These are phyloP conservation scores for Paraphoma chrysanthemicola DNA, from an alignment of 2,329 filamentous ascomycete species.

Conservation along the genomic window DNA sequence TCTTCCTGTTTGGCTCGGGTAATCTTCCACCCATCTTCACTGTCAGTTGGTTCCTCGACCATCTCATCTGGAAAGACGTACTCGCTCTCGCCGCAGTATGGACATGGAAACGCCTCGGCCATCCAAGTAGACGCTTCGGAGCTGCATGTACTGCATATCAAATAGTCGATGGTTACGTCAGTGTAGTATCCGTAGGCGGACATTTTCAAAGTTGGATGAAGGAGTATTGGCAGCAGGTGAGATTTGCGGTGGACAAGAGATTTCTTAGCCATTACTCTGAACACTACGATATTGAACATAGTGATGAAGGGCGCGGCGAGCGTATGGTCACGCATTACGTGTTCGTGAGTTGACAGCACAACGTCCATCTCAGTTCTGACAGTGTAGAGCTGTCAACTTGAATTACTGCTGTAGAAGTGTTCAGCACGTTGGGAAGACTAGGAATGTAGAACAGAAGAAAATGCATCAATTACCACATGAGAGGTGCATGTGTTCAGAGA, in stretches of 20 bases:
- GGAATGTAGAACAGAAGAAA: too few species aligned
- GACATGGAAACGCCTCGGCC: conserved; percentile 14
- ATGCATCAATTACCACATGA: background rate
- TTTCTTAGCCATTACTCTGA: too few species aligned
- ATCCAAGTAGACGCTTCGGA: conserved; percentile 17
- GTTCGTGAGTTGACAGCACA: too few species aligned
- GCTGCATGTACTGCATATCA: conserved; percentile 15
- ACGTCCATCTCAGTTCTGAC: too few species aligned
- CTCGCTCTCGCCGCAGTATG: conserved; percentile 7
- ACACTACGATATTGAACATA: too few species aligned
- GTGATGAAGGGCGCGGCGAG: too few species aligned
- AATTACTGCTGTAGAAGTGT: too few species aligned
- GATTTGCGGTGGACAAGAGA: too few species aligned
- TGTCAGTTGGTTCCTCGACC: background rate
- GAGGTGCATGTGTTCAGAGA: background rate
- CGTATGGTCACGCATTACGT: too few species aligned
- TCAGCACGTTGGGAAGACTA: too few species aligned
- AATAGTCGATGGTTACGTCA: conserved; percentile 4
- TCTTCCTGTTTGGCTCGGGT: too few species aligned
- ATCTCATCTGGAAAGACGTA: background rate
- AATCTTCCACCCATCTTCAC: background rate
- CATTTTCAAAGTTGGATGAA: conserved; percentile 1
- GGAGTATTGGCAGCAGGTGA: background rate
- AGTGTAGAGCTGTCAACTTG: too few species aligned
- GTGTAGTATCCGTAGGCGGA: conserved; percentile 12